These are phyloP conservation scores for Macrocystidia cucumis DNA, from an alignment of 1,284 basidiomycete genomes.

Conservation along the genomic window DNA sequence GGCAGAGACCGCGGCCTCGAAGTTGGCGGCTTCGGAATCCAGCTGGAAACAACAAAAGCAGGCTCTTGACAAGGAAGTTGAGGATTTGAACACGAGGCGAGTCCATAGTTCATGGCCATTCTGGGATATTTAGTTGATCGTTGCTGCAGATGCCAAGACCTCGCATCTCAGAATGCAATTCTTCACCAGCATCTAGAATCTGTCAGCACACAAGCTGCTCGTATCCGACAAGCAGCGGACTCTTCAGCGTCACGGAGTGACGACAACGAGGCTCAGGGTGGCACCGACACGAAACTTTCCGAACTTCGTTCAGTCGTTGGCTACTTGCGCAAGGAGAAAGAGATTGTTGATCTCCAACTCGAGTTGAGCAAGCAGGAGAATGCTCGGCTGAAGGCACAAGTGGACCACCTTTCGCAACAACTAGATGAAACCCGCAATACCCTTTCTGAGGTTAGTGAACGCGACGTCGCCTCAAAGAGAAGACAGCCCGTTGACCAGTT, in stretches of 20 bases:
- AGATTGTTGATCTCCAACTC: constrained; percentile 83
- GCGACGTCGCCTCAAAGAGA: constrained; percentile 1
- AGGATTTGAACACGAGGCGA: constrained; percentile 64
- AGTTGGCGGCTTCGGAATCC: constrained; percentile 58
- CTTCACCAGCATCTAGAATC: constrained; percentile 83
- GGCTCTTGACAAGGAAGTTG: constrained; percentile 69
- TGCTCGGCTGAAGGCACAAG: constrained; percentile 65
- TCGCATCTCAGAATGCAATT: constrained; percentile 70
- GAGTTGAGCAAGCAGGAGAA: constrained; percentile 85
- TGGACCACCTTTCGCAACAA: constrained; percentile 65
- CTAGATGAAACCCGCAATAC: constrained; percentile 65
- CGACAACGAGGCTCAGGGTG: constrained; percentile 37
- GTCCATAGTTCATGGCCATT: constrained; percentile 10
- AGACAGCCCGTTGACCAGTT: constrained; percentile 3
- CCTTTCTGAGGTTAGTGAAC: constrained; percentile 55
- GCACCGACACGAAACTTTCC: constrained; percentile 51
- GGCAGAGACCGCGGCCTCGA: constrained; percentile 70
- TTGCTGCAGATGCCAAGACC: constrained; percentile 56
- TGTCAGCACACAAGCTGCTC: constrained; percentile 75
- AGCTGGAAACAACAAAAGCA: constrained; percentile 81
- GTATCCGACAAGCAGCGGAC: constrained; percentile 65
- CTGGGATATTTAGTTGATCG: background rate
- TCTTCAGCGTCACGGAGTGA: constrained; percentile 26
- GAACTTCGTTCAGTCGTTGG: constrained; percentile 78
- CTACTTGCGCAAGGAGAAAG: constrained; percentile 85